Conservation (phyloP, 495 filamentous ascomycete species). For the Hypoxylon lienhwacheense region DNA sequence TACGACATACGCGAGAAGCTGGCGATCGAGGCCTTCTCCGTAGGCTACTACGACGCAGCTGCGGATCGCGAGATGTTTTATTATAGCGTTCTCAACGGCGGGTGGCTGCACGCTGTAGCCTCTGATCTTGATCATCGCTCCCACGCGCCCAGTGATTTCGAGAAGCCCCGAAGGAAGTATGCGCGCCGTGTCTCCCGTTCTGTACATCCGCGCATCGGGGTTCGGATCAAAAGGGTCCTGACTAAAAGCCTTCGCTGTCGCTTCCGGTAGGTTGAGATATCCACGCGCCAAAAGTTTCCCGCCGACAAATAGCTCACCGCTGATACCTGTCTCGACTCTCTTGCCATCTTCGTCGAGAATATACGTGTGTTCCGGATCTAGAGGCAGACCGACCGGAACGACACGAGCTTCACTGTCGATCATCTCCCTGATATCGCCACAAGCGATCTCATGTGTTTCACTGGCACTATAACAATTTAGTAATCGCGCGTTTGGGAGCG, state of each 20-base stretch:
- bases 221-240: conserved; percentile 47
- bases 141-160: conserved; percentile 73
- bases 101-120: conserved; percentile 69
- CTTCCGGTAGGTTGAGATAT: conserved; percentile 72
- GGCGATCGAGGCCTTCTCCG: conserved; percentile 66
- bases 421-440: conserved; percentile 67
- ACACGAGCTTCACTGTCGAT: conserved; percentile 48
- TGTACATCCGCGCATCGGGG: conserved; percentile 60
- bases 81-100: conserved; percentile 64
- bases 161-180: conserved; percentile 63
- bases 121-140: conserved; percentile 67
- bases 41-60: conserved; percentile 62
- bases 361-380: conserved; percentile 61
- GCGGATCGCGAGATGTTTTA: conserved; percentile 60
- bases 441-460: conserved; percentile 73
- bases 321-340: conserved; percentile 44
- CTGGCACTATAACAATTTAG: conserved; percentile 74
- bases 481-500: conserved; percentile 63
- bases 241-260: conserved; percentile 66
- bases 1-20: conserved; percentile 70
- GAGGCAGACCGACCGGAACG: conserved; percentile 64
- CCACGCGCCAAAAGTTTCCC: conserved; percentile 67
- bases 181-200: conserved; percentile 70
- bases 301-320: conserved; percentile 70
- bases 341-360: conserved; percentile 61